A percentile compares a stretch with the other conserved stretches of the same genome.
Conservation (phyloP, 1,284 basidiomycete species). For the Pseudozyma sp. region DNA sequence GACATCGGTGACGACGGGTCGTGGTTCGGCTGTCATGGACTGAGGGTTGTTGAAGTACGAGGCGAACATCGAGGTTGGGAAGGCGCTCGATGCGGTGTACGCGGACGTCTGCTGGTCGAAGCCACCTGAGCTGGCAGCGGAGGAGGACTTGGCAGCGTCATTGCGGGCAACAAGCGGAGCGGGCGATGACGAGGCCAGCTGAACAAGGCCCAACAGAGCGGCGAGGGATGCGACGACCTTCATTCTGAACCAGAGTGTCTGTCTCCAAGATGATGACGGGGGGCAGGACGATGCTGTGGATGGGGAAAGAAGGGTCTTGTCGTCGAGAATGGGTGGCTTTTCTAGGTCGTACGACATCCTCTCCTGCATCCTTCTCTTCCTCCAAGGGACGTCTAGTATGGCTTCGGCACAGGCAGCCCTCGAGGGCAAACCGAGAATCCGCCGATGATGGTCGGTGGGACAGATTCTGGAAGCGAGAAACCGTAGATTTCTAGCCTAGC, state of each 20-base stretch:
- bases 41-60: slow-evolving; percentile 51
- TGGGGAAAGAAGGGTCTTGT: background rate
- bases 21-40: slow-evolving; percentile 52
- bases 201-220: slow-evolving; percentile 20
- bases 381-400: background rate
- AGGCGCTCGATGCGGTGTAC: slow-evolving; percentile 62
- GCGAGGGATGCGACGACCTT: slow-evolving; percentile 32
- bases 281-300: background rate
- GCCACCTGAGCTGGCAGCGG: background rate
- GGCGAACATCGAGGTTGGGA: slow-evolving; percentile 64
- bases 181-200: slow-evolving; percentile 23
- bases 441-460: slow-evolving; percentile 3
- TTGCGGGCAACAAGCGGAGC: slow-evolving; percentile 15
- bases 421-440: background rate
- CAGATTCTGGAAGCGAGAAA: slow-evolving; percentile 13
- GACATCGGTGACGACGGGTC: slow-evolving; percentile 59
- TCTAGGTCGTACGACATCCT: slow-evolving; percentile 48
- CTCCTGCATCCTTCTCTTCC: background rate
- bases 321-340: slow-evolving; percentile 19
- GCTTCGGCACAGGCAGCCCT: slow-evolving; percentile 7
- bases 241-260: slow-evolving; percentile 29
- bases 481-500: background rate
- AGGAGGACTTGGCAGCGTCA: slow-evolving; percentile 3
- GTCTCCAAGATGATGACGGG: slow-evolving; percentile 1
- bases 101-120: slow-evolving; percentile 32